Evolutionary conservation across 306 rosid species (phyloP).

Genomic region (Quillaja saponaria): DNA sequence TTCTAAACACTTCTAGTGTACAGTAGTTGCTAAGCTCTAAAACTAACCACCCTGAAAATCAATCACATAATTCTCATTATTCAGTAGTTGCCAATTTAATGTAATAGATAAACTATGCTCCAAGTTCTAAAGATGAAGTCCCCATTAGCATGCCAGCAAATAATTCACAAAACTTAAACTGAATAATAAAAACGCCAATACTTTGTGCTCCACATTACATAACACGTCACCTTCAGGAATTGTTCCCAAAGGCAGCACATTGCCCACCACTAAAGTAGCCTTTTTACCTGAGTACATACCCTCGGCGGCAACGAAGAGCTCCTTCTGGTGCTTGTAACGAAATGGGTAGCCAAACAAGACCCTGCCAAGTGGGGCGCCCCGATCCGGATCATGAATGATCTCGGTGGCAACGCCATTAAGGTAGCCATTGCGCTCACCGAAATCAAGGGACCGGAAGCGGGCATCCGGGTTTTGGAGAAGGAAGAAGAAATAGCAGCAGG

Average conservation of each 20-base stretch:
- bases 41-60: too few species aligned
- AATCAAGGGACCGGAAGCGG: conserved; percentile 45
- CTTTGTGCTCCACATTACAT: conserved; percentile 50
- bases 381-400: conserved; percentile 48
- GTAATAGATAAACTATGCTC: too few species aligned
- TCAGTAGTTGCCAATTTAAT: too few species aligned
- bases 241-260: conserved; percentile 42
- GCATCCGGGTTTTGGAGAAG: background rate
- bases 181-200: background rate
- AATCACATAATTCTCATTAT: too few species aligned
- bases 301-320: conserved; percentile 46
- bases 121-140: too few species aligned
- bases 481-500: too few species aligned
- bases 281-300: conserved; percentile 53
- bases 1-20: too few species aligned
- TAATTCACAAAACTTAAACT: background rate
- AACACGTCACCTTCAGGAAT: conserved; percentile 52
- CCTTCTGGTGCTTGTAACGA: conserved; percentile 49
- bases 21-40: too few species aligned
- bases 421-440: conserved; percentile 52
- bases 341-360: conserved; percentile 48
- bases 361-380: conserved; percentile 51
- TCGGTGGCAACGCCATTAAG: conserved; percentile 43
- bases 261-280: conserved; percentile 43
- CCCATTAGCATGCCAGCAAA: background rate